phyloP scores from a whole-genome alignment of 2,329 filamentous ascomycete genomes.

The Fusarium nematophilum region DNA sequence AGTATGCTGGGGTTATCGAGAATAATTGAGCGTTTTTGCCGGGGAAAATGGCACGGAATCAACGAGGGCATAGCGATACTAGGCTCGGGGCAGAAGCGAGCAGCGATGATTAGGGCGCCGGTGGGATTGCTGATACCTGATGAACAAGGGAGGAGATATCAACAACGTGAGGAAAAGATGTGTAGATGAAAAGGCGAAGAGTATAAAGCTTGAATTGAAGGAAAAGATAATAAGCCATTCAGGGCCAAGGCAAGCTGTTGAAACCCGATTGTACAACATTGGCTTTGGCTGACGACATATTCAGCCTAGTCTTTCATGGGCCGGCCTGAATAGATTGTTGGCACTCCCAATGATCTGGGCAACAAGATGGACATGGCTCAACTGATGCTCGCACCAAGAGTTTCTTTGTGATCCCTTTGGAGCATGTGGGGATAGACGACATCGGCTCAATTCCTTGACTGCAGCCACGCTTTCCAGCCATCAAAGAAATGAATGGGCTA shows the following conservation, averaged over 20 bases:
- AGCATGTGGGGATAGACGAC: no score
- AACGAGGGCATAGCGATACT: slow-evolving; percentile 25
- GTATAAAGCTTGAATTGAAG: slow-evolving; percentile 19
- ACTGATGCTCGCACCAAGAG: no score
- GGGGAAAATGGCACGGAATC: slow-evolving; percentile 26
- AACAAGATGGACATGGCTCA: no score
- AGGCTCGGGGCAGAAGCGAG: slow-evolving; percentile 20
- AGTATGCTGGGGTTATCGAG: slow-evolving; percentile 38
- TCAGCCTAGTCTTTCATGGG: no score
- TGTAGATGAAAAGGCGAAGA: slow-evolving; percentile 32
- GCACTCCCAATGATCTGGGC: no score
- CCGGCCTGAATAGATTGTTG: no score
- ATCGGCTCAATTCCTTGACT: no score
- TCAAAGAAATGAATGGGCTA: slow-evolving; percentile 12
- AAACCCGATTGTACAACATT: no score
- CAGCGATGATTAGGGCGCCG: slow-evolving; percentile 15
- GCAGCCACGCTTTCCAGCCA: no score
- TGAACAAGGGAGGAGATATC: neutral
- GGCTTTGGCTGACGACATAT: no score
- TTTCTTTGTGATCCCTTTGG: no score
- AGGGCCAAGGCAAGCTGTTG: neutral
- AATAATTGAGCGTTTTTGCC: slow-evolving; percentile 38
- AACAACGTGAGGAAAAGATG: slow-evolving; percentile 22
- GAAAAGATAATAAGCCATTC: slow-evolving; percentile 2
- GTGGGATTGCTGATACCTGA: slow-evolving; percentile 7